Percentiles rank a stretch among this genome's conserved stretches.
Conservation (phyloP, 495 filamentous ascomycete species). For the Rhypophila decipiens region DNA sequence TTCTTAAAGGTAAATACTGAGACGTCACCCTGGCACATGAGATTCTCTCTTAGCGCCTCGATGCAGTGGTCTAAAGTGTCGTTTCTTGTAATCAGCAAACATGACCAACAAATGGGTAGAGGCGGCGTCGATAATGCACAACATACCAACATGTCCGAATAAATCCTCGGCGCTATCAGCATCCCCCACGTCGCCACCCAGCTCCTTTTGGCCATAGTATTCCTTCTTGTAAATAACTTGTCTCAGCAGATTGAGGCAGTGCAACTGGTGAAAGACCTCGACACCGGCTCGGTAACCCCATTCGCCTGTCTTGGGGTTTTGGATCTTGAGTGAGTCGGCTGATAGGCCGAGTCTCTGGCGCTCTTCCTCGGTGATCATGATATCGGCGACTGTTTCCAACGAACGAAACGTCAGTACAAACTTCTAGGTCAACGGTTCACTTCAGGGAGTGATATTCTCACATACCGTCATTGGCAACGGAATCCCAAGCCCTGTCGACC, state of each 20-base stretch:
- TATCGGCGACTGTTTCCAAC: conserved; percentile 36
- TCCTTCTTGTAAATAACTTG: conserved; percentile 41
- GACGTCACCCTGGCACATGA: conserved; percentile 46
- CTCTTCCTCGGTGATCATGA: conserved; percentile 45
- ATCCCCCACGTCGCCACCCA: conserved; percentile 31
- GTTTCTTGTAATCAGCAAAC: no score
- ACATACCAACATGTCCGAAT: conserved; percentile 21
- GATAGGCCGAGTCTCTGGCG: conserved; percentile 39
- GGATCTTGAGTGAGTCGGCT: conserved; percentile 39
- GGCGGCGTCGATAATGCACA: background rate
- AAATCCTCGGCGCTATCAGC: conserved; percentile 19
- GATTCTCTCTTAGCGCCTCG: conserved; percentile 42
- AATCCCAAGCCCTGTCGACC: conserved; percentile 40
- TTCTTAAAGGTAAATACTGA: conserved; percentile 45
- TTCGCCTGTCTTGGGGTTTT: conserved; percentile 42
- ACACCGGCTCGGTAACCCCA: conserved; percentile 45
- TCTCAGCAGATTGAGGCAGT: conserved; percentile 47
- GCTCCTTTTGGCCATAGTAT: conserved; percentile 36
- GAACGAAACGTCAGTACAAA: no score
- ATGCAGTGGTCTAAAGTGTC: conserved; percentile 47
- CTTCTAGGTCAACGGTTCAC: background rate
- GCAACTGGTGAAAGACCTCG: conserved; percentile 53
- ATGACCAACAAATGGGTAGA: no score
- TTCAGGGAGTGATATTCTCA: conserved; percentile 2
- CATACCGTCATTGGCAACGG: conserved; percentile 37